Evolutionary conservation across 345 rosid genomes (phyloP).

Genomic region (Salix arbutifolia): DNA sequence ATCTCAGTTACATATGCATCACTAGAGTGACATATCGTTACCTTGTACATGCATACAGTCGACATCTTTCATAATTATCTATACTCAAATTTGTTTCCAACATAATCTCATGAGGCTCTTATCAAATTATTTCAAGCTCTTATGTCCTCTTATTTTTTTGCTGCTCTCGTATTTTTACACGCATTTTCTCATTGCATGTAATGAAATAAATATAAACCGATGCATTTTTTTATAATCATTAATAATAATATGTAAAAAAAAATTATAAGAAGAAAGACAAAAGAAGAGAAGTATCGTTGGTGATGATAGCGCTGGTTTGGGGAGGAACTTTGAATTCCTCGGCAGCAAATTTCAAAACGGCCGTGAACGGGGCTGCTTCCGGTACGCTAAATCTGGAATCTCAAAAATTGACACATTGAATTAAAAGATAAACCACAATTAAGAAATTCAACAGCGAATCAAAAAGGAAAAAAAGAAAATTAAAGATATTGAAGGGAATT

Average conservation of each 20-base stretch:
- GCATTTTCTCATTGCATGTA: neutral
- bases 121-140: neutral
- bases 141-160: neutral
- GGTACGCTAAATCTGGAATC: constrained; percentile 86
- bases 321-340: constrained; percentile 99
- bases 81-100: neutral
- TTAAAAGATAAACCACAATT: neutral
- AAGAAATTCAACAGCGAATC: neutral
- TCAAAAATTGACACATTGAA: neutral
- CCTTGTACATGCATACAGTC: neutral
- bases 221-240: neutral
- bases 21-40: neutral
- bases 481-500: neutral
- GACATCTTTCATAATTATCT: neutral
- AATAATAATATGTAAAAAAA: too few relatives aligned
- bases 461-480: neutral
- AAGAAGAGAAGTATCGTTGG: constrained; percentile 55
- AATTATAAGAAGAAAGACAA: neutral
- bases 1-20: neutral
- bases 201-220: neutral
- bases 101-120: neutral
- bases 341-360: constrained; percentile 87
- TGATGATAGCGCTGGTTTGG: constrained; percentile 97
- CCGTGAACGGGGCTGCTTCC: constrained; percentile 96
- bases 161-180: neutral